These are phyloP conservation scores for Rossbeevera mucosa DNA, from an alignment of 768 basidiomycete genomes.

Conservation along the genomic window DNA sequence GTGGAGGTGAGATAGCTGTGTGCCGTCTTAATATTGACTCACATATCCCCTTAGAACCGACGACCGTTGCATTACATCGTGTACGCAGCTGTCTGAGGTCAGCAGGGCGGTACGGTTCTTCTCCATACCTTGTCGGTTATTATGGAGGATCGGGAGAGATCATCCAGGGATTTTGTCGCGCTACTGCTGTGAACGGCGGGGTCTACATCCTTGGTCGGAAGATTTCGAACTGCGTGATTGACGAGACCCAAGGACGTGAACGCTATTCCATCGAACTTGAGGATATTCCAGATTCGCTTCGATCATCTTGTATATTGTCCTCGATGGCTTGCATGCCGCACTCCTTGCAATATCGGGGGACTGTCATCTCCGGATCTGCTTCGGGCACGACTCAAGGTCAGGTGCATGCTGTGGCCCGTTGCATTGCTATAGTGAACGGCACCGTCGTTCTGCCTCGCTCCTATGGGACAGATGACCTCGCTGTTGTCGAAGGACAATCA, in stretches of 20 bases:
- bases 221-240: slow-evolving; percentile 29
- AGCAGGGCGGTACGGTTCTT: slow-evolving; percentile 80
- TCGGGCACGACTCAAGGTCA: background rate
- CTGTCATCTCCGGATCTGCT: slow-evolving; percentile 7
- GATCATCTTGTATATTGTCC: slow-evolving; percentile 52
- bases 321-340: slow-evolving; percentile 36
- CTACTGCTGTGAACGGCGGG: slow-evolving; percentile 74
- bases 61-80: slow-evolving; percentile 61
- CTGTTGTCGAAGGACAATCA: slow-evolving; percentile 18
- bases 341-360: slow-evolving; percentile 21
- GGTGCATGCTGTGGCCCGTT: slow-evolving; percentile 36
- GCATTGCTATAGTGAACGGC: slow-evolving; percentile 48
- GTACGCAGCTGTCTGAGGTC: slow-evolving; percentile 72
- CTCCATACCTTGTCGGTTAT: slow-evolving; percentile 88
- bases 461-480: slow-evolving; percentile 20
- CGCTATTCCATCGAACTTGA: slow-evolving; percentile 49
- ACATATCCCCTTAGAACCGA: slow-evolving; percentile 48
- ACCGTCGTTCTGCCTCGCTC: slow-evolving; percentile 24
- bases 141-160: slow-evolving; percentile 93
- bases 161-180: slow-evolving; percentile 85
- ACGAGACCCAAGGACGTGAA: slow-evolving; percentile 8
- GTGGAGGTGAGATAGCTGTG: slow-evolving; percentile 43
- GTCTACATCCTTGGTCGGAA: slow-evolving; percentile 66
- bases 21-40: background rate
- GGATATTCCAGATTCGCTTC: slow-evolving; percentile 57